Evolutionary conservation across 2,329 filamentous ascomycete genomes (phyloP), one percentile per base, ranked within the genome.

Genomic region (Scleromitrula shiraiana): DNA sequence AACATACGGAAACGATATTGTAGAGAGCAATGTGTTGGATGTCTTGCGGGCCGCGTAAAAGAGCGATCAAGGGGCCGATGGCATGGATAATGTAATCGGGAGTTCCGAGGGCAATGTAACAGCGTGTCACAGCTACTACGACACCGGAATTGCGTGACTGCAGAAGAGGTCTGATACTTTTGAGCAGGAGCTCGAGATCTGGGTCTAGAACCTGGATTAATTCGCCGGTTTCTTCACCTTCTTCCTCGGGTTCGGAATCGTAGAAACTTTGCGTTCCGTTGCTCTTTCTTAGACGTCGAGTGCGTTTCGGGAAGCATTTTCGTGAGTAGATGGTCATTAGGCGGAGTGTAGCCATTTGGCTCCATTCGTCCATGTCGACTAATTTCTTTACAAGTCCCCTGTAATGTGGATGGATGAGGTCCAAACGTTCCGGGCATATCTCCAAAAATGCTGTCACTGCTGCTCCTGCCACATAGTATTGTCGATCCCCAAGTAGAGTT

Each of bases 361-460:
- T 86, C 93, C 93, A 98, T 68, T 98, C 93, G 62, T 98, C 93
- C 93, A 98, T 98, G 64, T 98, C 93, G 20, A 96, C 88, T 44
- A 97, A 70, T 71, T 96, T 95, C 65, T 82, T 87, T 53, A 95
- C 82, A 53, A 98, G 70, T 29, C 78, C 75, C 42, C 88, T 80
- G 68, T 97, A 98, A 63, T 95, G 85, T 56, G 85, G 82, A 67
- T 98, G 93, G 57, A 98, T 82, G 51, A 98, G 70, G 63, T 96
- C 90, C 54, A 95, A 76, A 46, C 85, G 75, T 14, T 94, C 84
- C 0, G 93, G 90, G 56, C 91, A 97, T 23, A 97, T 74, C 55
- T 95, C 88, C 65, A 94, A 67, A 60, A 94, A 96, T 0, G 93
- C 87, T 30, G 83, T 80, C 3, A 97, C 88, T 0, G 93, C 93